Percentiles rank a stretch among this genome's conserved stretches.
Evolutionary conservation across 139 green algal genomes (phyloP).

Genomic region (Mesotaenium endlicherianum): DNA sequence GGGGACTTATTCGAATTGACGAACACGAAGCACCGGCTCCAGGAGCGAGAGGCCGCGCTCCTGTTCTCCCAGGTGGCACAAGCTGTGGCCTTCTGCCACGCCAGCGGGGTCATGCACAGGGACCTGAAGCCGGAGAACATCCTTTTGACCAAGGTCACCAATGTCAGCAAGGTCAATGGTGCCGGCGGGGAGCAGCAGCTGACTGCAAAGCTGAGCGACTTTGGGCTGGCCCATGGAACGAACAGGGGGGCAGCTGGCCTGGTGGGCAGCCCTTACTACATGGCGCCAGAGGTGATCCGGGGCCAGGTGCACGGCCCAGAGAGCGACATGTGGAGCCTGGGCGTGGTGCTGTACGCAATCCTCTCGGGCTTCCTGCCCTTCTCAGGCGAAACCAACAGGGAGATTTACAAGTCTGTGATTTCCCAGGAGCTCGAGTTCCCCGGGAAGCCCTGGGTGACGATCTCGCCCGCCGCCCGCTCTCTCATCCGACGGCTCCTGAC

Average conservation of each 20-base stretch:
- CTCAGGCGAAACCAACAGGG: slow-evolving; percentile 60
- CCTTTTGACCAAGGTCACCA: not conserved
- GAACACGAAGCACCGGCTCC: not conserved
- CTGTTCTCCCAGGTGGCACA: not conserved
- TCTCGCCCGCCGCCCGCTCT: not conserved
- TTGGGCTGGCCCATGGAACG: slow-evolving; percentile 7
- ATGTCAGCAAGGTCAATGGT: too few relatives aligned
- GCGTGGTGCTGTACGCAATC: slow-evolving; percentile 96
- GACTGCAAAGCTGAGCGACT: slow-evolving; percentile 17
- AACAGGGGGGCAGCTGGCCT: slow-evolving; percentile 60
- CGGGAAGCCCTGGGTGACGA: not conserved
- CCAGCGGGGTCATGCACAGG: slow-evolving; percentile 8
- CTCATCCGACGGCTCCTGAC: slow-evolving; percentile 1
- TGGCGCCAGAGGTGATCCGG: slow-evolving; percentile 79
- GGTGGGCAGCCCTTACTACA: slow-evolving; percentile 88
- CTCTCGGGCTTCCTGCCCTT: slow-evolving; percentile 87
- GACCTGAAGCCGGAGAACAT: slow-evolving; percentile 36
- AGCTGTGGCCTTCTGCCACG: slow-evolving; percentile 7
- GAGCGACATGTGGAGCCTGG: slow-evolving; percentile 88
- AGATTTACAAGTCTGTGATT: not conserved
- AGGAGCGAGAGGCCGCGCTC: not conserved
- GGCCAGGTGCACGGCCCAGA: slow-evolving; percentile 69
- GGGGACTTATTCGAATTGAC: slow-evolving; percentile 1
- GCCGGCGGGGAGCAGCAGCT: not conserved
- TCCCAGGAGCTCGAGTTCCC: not conserved